Base-by-base conservation (phyloP, 2,329 filamentous ascomycete genomes). In the Apiospora malaysiana region DNA sequence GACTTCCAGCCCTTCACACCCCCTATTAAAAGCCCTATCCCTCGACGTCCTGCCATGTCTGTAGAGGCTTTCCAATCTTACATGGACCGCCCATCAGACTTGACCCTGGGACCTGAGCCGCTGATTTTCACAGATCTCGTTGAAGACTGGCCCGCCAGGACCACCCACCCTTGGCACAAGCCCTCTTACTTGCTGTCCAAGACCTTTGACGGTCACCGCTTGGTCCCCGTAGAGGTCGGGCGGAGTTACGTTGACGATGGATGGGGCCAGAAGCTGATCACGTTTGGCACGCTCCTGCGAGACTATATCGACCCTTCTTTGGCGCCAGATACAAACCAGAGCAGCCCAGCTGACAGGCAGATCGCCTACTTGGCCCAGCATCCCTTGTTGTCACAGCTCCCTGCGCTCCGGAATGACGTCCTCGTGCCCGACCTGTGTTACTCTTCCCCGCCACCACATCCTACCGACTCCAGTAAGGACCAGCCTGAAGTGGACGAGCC, bases 351-450 rank as follows among this genome's bases (percentile, higher is more conserved):
- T 21, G 66, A n/a, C 8, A 70, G 63, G 12, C 71, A 74, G n/a
- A 90, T 87, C 14, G 94, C 91, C 16, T 99, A 99, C 79, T 89
- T 99, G 63, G 96, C 96, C 10, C 96, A 99, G 78, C 94, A 98
- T 82, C 90, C 95, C 75, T 88, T 99, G 46, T 91, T 98, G 76
- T 82, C 86, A 0, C 96, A 98, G 78, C 91, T 99, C 16, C 94
- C 95, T 0, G 81, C 85, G 0, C 84, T 99, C 4, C 87, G 91
- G 18, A 85, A 88, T 72, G 95, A 98, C 80, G 93, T 98, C 70
- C 82, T 83, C 32, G 86, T 94, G 16, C 96, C 95, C 0, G 95
- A 98, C 79, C 94, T 93, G 79, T 97, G 94, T 85, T 97, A 92
- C 83, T 89, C 91, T 7, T 81, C 85, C 1, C 91, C 93, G 0